These are phyloP conservation scores for Exserohilum rostratum DNA, from an alignment of 2,329 filamentous ascomycete genomes.

Conservation along the genomic window DNA sequence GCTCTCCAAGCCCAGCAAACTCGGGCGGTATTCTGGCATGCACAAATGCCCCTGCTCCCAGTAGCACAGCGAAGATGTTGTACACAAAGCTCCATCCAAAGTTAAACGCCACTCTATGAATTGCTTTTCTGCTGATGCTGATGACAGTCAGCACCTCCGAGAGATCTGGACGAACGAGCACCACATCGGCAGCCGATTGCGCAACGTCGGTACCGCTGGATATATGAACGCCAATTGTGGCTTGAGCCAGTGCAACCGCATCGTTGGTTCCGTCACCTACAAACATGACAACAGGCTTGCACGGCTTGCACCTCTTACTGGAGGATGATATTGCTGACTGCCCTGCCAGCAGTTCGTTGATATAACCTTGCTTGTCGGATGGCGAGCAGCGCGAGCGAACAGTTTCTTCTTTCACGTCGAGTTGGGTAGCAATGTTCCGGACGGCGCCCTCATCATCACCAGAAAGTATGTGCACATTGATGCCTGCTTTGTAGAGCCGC, in stretches of 20 bases:
- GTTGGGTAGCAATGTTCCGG: conserved; percentile 48
- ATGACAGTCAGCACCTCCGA: conserved; percentile 63
- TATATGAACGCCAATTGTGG: conserved; percentile 74
- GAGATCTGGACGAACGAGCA: conserved; percentile 66
- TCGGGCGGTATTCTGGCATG: conserved; percentile 65
- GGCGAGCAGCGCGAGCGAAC: conserved; percentile 58
- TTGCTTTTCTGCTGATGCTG: conserved; percentile 54
- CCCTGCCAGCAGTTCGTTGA: conserved; percentile 42
- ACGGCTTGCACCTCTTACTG: conserved; percentile 2
- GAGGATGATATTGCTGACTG: not conserved
- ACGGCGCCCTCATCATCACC: conserved; percentile 62
- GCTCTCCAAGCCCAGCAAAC: conserved; percentile 72
- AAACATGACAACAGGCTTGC: conserved; percentile 63
- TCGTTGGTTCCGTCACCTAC: conserved; percentile 84
- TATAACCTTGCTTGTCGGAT: conserved; percentile 60
- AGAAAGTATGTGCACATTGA: conserved; percentile 62
- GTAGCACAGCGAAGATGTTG: conserved; percentile 70
- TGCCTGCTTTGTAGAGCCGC: conserved; percentile 54
- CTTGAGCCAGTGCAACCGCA: conserved; percentile 72
- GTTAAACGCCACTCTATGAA: conserved; percentile 63
- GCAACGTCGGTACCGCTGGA: conserved; percentile 66
- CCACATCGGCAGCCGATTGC: conserved; percentile 69
- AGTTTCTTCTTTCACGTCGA: conserved; percentile 47
- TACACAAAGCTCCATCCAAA: conserved; percentile 75
- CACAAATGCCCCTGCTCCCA: conserved; percentile 65